Evolutionary conservation across 495 filamentous ascomycete genomes (phyloP), one percentile per base, ranked within the genome.

Genomic region (Xylaria acuta): DNA sequence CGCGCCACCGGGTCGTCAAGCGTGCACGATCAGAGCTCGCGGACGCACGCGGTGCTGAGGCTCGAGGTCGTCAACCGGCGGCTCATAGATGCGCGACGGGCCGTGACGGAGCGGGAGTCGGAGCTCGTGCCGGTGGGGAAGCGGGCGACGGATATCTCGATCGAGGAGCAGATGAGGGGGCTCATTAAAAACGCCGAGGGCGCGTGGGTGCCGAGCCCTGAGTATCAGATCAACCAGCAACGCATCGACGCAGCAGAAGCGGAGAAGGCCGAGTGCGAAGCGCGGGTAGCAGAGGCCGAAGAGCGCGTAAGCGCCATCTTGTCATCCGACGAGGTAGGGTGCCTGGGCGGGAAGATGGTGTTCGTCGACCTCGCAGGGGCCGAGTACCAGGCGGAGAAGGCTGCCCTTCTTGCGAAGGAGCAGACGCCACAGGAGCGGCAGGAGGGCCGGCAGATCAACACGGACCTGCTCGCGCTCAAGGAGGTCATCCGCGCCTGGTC

Each of bases 321-420:
- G 6, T 32, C 54, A 18, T 59, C 30, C 30, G 14, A 59, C 30
- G 9, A 32, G 14, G 30, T 9, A 30, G 30, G 54, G 9, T 59
- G 54, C 7, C 54, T 59, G 22, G 54, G 54, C 5, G 54, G 54
- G 9, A 59, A 32, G 54, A 59, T 59, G 54, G 54, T 59, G 30
- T 59, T 59, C 12, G 27, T 34, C 12, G 54, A 59, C 54, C 54
- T 59, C 27, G 30, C 20, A 11, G 54, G 54, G 9, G 6, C 53
- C 8, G 25, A 56, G 25, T 32, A 40, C 11, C 3, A 5, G 36
- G 36, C 3, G 36, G 36, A 40, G 9, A 14, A 32, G 8, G 22
- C 11, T 4, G 47, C 47, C 4, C 47, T 25, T n/a, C 22, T 51
- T 4, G 47, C n/a, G 47, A 51, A 22, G 25, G 32, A 16, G 53